Evolutionary conservation across 495 filamentous ascomycete genomes (phyloP), one percentile per base, ranked within the genome.

Genomic region (Lindgomyces ingoldianus): DNA sequence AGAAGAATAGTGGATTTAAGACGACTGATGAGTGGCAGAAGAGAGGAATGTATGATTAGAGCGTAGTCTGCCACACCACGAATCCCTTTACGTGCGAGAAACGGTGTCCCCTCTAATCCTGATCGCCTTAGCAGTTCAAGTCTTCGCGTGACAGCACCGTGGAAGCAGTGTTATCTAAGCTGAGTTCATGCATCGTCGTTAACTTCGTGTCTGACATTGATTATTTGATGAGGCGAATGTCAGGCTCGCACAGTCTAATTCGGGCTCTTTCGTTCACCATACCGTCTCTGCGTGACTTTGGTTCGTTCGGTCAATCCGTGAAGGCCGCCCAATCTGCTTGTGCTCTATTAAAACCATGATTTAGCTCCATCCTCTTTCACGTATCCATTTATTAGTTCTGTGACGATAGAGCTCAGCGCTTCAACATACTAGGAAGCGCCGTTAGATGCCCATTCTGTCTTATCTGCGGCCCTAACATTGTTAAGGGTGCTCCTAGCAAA

Each of bases 291-390:
- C 25, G 25, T 54, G 25, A 54, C 29, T 54, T 36, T 54, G 27
- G 50, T 54, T 54, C 50, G 50, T 45, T 57, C 30, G 14, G 53
- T 57, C 19, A 57, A 57, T 57, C 33, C n/a, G 9, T 57, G 21
- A 57, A 44, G 39, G 53, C 24, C 53, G 53, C 21, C 36, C 21
- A 57, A 42, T 44, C 53, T 57, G 33, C 39, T 57, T 45, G 49
- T 45, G 33, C 53, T 57, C 30, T 44, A 42, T 26, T 57, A 26
- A 45, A 57, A 57, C 53, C 19, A 57, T 57, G 19, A 18, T 45
- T 57, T 57, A 57, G 53, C 53, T 57, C 53, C 22, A 57, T 57
- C 53, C 53, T 42, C 53, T 57, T 57, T n/a, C n/a, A n/a, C n/a
- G n/a, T n/a, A n/a, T n/a, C n/a, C n/a, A n/a, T n/a, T n/a, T n/a